Conservation (phyloP, 1,284 basidiomycete genomes). For the Coniophora puteana region DNA sequence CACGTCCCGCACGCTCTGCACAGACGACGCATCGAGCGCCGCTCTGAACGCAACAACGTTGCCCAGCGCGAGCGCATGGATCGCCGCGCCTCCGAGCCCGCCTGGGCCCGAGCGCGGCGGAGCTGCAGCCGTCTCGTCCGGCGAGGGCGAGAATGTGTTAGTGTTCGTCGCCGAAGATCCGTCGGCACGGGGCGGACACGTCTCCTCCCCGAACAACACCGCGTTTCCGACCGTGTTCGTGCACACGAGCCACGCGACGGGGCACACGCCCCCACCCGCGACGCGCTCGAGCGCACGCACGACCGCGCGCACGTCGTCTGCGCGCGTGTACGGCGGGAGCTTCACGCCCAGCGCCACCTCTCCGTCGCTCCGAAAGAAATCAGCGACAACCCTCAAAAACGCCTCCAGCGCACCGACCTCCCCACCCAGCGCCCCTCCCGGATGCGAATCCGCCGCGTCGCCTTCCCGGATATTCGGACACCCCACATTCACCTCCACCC, state of each 20-base stretch:
- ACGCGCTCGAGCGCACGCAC: conserved; percentile 35
- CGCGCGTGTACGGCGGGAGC: conserved; percentile 72
- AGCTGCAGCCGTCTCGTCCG: too few relatives aligned
- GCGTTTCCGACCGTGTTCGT: conserved; percentile 76
- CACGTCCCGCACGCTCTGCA: conserved; percentile 43
- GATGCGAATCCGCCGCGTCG: too few relatives aligned
- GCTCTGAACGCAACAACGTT: conserved; percentile 62
- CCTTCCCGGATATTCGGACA: conserved; percentile 77
- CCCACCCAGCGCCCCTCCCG: too few relatives aligned
- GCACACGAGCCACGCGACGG: conserved; percentile 65
- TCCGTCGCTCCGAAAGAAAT: conserved; percentile 42
- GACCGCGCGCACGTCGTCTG: conserved; percentile 56
- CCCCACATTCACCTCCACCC: conserved; percentile 74
- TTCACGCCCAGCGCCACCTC: conserved; percentile 74
- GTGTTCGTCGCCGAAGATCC: conserved; percentile 1
- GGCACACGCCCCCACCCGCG: conserved; percentile 23
- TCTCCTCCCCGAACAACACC: conserved; percentile 58
- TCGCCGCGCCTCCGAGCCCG: conserved; percentile 71
- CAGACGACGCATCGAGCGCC: conserved; percentile 41
- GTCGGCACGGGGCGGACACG: too few relatives aligned
- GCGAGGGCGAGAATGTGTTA: too few relatives aligned
- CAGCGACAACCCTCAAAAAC: conserved; percentile 51
- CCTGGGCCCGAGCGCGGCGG: conserved; percentile 63
- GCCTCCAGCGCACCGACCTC: conserved; percentile 37
- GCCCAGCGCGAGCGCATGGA: conserved; percentile 72